These are phyloP conservation scores for Ceratocystis variospora DNA, from an alignment of 2,329 filamentous ascomycete species.

Conservation along the genomic window DNA sequence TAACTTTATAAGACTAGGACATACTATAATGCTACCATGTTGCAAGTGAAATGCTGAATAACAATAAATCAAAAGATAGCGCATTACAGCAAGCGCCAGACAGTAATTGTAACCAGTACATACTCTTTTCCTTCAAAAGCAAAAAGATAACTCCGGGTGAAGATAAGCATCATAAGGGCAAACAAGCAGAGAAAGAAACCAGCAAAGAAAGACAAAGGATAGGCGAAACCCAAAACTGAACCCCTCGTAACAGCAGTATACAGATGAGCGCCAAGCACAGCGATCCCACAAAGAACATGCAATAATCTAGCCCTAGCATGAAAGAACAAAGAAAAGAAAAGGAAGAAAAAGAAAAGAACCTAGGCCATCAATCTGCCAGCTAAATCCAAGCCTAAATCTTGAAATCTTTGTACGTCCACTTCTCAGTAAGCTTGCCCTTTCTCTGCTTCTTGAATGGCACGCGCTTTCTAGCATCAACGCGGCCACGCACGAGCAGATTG, in stretches of 20 bases:
- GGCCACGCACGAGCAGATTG: conserved; percentile 75
- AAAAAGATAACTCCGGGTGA: conserved; percentile 9
- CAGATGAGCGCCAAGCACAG: neutral
- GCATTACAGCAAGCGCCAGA: conserved; percentile 12
- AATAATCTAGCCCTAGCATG: conserved; percentile 13
- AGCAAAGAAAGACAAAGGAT: neutral
- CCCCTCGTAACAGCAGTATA: neutral
- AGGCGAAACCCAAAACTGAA: neutral
- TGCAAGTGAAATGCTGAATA: too few relatives aligned
- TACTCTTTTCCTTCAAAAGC: conserved; percentile 16
- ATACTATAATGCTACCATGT: too few relatives aligned
- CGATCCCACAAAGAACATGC: conserved; percentile 6
- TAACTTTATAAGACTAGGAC: too few relatives aligned
- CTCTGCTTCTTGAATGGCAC: conserved; percentile 71
- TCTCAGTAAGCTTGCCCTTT: conserved; percentile 73
- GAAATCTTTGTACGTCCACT: conserved; percentile 97
- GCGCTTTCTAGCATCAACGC: conserved; percentile 68
- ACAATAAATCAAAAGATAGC: neutral
- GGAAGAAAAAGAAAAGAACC: neutral
- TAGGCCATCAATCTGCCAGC: neutral
- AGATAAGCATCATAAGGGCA: neutral
- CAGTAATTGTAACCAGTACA: neutral
- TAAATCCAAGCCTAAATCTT: conserved; percentile 21
- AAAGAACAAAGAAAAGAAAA: neutral
- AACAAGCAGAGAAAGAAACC: conserved; percentile 9